Percentiles rank a stretch among this genome's conserved stretches.
Conservation (phyloP, 164 flowering plant genomes). For the Stephania yunnanensis region DNA sequence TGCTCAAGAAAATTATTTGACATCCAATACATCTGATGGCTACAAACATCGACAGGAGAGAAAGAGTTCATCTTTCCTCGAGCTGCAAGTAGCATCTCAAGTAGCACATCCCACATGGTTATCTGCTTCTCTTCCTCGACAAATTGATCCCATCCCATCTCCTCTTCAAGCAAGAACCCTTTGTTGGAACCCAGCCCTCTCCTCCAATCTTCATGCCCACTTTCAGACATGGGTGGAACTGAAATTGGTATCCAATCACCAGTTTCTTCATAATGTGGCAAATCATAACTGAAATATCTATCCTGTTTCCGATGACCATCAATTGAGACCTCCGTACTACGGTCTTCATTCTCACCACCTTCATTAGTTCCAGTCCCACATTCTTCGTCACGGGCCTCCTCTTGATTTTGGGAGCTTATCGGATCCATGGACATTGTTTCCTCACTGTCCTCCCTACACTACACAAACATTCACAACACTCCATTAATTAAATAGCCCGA, state of each 20-base stretch:
- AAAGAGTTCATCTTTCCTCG: constrained; percentile 70
- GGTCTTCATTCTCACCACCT: neutral
- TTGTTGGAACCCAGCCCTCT: constrained; percentile 52
- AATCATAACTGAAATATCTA: constrained; percentile 68
- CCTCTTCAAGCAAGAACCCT: constrained; percentile 82
- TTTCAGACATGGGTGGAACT: constrained; percentile 86
- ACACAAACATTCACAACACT: neutral
- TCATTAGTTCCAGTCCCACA: neutral
- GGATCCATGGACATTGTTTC: neutral
- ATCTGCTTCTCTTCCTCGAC: constrained; percentile 60
- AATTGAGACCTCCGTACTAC: neutral
- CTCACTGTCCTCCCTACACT: neutral
- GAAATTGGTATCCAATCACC: constrained; percentile 98
- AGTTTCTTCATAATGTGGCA: constrained; percentile 80
- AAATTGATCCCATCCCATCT: constrained; percentile 68
- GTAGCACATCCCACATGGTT: constrained; percentile 95
- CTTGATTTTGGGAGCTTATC: neutral
- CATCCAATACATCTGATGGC: constrained; percentile 41
- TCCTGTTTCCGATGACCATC: constrained; percentile 29
- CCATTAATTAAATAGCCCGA: neutral
- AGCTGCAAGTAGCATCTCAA: constrained; percentile 79
- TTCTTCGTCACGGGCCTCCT: neutral
- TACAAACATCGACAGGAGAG: constrained; percentile 50
- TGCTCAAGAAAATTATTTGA: constrained; percentile 68
- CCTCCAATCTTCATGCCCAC: constrained; percentile 60